Conservation (phyloP, 768 basidiomycete species). For the Macrolepiota dolichaula region DNA sequence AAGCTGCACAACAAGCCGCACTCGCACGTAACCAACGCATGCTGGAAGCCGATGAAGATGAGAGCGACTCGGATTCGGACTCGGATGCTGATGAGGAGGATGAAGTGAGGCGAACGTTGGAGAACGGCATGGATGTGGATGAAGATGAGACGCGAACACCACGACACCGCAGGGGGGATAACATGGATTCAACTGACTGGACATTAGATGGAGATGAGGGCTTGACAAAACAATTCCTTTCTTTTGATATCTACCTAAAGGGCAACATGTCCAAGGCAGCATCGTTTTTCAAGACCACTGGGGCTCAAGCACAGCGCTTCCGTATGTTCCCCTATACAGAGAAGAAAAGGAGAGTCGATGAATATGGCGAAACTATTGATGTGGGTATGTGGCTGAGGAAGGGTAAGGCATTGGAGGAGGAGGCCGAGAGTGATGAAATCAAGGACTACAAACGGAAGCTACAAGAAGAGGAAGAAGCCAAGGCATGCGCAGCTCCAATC, state of each 20-base stretch:
- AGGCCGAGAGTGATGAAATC: conserved; percentile 77
- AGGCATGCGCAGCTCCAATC: conserved; percentile 8
- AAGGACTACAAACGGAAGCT: conserved; percentile 69
- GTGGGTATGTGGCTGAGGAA: conserved; percentile 95
- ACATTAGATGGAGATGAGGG: conserved; percentile 74
- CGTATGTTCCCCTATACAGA: conserved; percentile 98
- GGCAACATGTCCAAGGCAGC: conserved; percentile 89
- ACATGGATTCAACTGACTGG: conserved; percentile 62
- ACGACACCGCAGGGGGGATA: conserved; percentile 31
- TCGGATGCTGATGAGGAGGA: conserved; percentile 67
- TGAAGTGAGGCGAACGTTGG: conserved; percentile 53
- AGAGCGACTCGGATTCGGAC: conserved; percentile 73
- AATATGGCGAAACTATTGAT: conserved; percentile 93
- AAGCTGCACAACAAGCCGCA: conserved; percentile 82
- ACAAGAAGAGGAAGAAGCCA: conserved; percentile 81
- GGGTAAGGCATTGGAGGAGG: conserved; percentile 87
- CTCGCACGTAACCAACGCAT: conserved; percentile 80
- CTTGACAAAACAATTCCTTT: conserved; percentile 68
- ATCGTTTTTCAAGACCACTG: conserved; percentile 81
- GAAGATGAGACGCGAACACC: conserved; percentile 24
- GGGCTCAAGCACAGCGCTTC: conserved; percentile 73
- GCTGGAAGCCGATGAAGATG: conserved; percentile 93
- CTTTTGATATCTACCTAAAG: conserved; percentile 96
- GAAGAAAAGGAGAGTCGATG: conserved; percentile 87
- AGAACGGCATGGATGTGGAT: conserved; percentile 46